phyloP scores from a whole-genome alignment of 2,329 filamentous ascomycete species.

The Aureobasidium sp. region DNA sequence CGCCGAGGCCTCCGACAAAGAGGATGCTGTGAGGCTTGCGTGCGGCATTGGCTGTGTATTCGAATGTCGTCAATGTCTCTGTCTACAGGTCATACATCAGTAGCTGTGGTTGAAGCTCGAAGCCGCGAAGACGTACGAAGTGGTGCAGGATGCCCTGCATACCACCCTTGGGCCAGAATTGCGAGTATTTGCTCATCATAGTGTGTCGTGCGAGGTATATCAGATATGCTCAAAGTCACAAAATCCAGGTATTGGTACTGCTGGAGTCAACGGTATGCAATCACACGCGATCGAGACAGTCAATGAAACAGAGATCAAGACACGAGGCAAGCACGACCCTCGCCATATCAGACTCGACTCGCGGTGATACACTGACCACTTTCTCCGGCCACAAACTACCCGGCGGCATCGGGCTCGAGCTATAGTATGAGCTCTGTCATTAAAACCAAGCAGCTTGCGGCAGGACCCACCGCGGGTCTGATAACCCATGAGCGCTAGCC shows the following conservation, averaged over 20 bases:
- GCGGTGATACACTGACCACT: not conserved
- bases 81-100: conserved; percentile 23
- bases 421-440: not conserved
- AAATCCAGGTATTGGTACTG: not conserved
- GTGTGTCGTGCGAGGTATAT: not conserved
- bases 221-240: not conserved
- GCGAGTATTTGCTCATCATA: conserved; percentile 17
- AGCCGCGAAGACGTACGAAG: conserved; percentile 18
- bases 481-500: conserved; percentile 5
- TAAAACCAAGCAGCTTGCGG: not conserved
- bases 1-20: conserved; percentile 23
- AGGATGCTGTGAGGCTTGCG: conserved; percentile 23
- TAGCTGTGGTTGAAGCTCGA: not conserved
- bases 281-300: not conserved
- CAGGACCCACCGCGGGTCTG: conserved; percentile 5
- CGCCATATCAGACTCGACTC: not conserved
- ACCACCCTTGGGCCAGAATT: conserved; percentile 25
- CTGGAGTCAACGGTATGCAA: not conserved
- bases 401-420: not conserved
- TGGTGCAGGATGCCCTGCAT: conserved; percentile 23
- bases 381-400: not conserved
- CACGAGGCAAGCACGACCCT: not conserved
- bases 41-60: conserved; percentile 27
- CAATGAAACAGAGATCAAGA: not conserved
- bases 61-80: conserved; percentile 33